Base-by-base conservation (phyloP, 805 yeast genomes). In the Candida ipomoeae region DNA sequence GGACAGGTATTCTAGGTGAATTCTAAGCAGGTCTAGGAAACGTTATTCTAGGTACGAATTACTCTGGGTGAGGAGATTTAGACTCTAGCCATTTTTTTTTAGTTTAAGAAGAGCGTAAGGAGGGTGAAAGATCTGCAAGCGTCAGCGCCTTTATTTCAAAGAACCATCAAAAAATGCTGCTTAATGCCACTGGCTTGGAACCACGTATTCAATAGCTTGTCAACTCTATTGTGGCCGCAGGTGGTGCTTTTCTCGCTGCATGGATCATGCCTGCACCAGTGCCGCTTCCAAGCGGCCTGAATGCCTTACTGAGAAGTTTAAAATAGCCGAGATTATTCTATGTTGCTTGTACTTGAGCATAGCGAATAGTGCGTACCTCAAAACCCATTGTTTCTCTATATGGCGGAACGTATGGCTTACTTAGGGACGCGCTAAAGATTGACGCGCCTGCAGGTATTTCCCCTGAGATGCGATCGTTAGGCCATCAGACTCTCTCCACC, bases 401-500 rank as follows among this genome's bases (percentile, higher is more conserved):
- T 36, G 39, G 13, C 29, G 40, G 29, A 7, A n/a, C 40, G 14
- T 38, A 20, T 15, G 3, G 21, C 15, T 5, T 11, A 3, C 15
- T 4, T 14, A 3, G 3, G 21, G 21, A 17, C 23, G 23, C 39
- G 23, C 39, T 18, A 14, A n/a, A 36, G 23, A 18, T 36, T 36
- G 7, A 36, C 42, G 73, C 29, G 80, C 44, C 17, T 38, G 35
- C 35, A 26, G 21, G 44, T 31, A 31, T 13, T 17, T 29, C 15
- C 2, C n/a, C 3, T 13, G 32, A 7, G 42, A 39, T 23, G 42
- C 32, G 42, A 8, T 14, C 20, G 32, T n/a, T 23, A 13, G 32
- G 18, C 17, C 4, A 5, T 2, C 5, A n/a, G 14, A 20, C 29
- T 11, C 20, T 23, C 26, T 6, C 41, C 14, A 14, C 17, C 13